These are phyloP conservation scores for Triticum timopheevii DNA, from an alignment of 176 grass and related monocot species.

Conservation along the genomic window DNA sequence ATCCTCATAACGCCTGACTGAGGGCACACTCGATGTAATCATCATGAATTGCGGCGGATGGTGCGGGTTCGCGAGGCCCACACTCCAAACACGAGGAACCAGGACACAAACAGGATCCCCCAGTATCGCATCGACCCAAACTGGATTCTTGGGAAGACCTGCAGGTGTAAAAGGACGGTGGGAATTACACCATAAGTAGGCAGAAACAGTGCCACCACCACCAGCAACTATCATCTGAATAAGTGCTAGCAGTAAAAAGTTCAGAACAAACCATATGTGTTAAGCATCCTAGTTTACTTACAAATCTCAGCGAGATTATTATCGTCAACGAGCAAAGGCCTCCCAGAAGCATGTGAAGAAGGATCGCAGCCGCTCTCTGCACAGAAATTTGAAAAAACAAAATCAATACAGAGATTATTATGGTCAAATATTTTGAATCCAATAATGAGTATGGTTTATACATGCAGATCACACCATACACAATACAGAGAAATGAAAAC, in stretches of 20 bases:
- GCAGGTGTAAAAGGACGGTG: not conserved
- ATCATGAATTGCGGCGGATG: conserved; percentile 43
- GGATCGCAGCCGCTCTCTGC: conserved; percentile 79
- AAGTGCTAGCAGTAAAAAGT: not conserved
- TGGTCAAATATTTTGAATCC: not conserved
- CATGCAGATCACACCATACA: not conserved
- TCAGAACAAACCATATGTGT: not conserved
- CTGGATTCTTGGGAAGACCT: conserved; percentile 71
- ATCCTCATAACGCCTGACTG: not conserved
- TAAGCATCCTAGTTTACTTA: conserved; percentile 51
- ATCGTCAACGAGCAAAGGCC: conserved; percentile 67
- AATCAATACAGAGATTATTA: no score
- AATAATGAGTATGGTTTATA: not conserved
- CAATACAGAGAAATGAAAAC: not conserved
- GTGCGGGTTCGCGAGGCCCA: conserved; percentile 73
- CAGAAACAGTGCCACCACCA: not conserved
- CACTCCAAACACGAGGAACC: conserved; percentile 87
- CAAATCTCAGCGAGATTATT: conserved; percentile 87
- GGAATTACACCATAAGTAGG: not conserved
- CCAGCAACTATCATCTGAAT: not conserved
- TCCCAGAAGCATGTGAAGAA: conserved; percentile 79
- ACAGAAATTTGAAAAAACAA: conserved; percentile 27
- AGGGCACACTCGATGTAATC: conserved; percentile 14
- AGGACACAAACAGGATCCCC: conserved; percentile 75
- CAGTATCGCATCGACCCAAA: conserved; percentile 70